Conservation (phyloP, 2,329 filamentous ascomycete genomes). For the Cyclaneusma minus region DNA sequence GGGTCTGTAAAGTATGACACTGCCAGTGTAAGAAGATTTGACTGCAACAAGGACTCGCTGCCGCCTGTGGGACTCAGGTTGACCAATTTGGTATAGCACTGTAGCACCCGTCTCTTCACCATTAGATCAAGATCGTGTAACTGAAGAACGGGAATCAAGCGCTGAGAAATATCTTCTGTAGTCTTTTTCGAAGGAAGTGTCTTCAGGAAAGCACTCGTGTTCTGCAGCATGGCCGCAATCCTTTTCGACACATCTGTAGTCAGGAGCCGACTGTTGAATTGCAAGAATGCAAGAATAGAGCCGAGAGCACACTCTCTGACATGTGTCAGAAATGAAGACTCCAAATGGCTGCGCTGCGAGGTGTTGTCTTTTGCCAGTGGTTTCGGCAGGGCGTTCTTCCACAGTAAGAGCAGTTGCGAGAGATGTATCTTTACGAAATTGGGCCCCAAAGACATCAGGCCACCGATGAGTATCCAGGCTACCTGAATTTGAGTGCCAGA, state of each 20-base stretch:
- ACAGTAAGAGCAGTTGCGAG: slow-evolving; percentile 79
- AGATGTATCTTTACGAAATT: slow-evolving; percentile 99
- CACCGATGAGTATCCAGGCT: slow-evolving; percentile 92
- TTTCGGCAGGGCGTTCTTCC: slow-evolving; percentile 94
- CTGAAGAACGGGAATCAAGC: slow-evolving; percentile 72
- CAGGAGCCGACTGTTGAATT: slow-evolving; percentile 81
- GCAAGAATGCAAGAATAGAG: slow-evolving; percentile 79
- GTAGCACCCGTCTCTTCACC: slow-evolving; percentile 81
- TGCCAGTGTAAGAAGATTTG: slow-evolving; percentile 77
- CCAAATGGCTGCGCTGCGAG: slow-evolving; percentile 65
- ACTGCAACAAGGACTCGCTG: slow-evolving; percentile 75
- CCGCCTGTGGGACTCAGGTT: slow-evolving; percentile 75
- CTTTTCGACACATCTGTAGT: slow-evolving; percentile 90
- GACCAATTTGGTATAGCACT: slow-evolving; percentile 87
- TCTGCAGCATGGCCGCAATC: slow-evolving; percentile 87
- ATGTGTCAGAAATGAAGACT: slow-evolving; percentile 85
- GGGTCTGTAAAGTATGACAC: slow-evolving; percentile 89
- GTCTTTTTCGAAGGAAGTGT: slow-evolving; percentile 71
- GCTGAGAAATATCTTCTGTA: slow-evolving; percentile 72
- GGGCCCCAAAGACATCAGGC: slow-evolving; percentile 87
- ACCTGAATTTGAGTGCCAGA: slow-evolving; percentile 95
- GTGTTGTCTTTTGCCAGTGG: slow-evolving; percentile 88
- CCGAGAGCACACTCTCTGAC: slow-evolving; percentile 89
- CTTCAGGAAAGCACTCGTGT: slow-evolving; percentile 79
- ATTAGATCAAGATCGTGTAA: slow-evolving; percentile 83